Evolutionary conservation across 305 asterid species (phyloP), one percentile per base, ranked within the genome.

Genomic region (Euphrasia arctica): DNA sequence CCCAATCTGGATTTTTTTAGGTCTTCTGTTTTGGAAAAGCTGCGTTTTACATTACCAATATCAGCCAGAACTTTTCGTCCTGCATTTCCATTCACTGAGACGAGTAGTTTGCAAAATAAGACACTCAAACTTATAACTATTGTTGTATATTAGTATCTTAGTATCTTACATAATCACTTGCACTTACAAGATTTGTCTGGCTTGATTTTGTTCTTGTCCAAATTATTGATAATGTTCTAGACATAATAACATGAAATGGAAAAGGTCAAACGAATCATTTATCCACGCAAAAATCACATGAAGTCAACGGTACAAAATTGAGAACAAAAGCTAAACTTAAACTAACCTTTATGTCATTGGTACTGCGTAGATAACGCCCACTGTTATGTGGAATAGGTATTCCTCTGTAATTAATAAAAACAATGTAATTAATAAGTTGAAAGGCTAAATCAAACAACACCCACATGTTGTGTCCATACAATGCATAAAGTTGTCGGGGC

Each of bases 41-140:
- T 81, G 66, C 71, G 65, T 77, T 69, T 83, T 71, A 77, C 78
- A 77, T 92, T 92, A 77, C 96, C 83, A 67, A 92, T 84, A 78
- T 89, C 98, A 55, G 84, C 85, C 83, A 87, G 68, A 70, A 76
- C 91, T 75, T 83, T 87, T 71, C 95, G 81, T 77, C 82, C 84
- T 73, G 70, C 81, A 67, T 69, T 78, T 68, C 70, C 48, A 70
- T 76, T 78, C 69, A 72, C 97, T 89, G 90, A 70, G 74, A 75
- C 62, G 51, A 34, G 74, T 51, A 59, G 57, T 59, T 25, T 62
- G 74, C 59, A 82, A 34, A 15, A 70, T 52, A 48, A 50, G 55
- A 60, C 34, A 34, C 25, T 18, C 32, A 70, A 68, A 50, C 48
- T 32, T 48, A 36, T 50, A 62, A 58, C 50, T 49, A 63, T 51